These are phyloP conservation scores for Wallacemonas sp. DNA, from an alignment of 208 protist species.

Conservation along the genomic window DNA sequence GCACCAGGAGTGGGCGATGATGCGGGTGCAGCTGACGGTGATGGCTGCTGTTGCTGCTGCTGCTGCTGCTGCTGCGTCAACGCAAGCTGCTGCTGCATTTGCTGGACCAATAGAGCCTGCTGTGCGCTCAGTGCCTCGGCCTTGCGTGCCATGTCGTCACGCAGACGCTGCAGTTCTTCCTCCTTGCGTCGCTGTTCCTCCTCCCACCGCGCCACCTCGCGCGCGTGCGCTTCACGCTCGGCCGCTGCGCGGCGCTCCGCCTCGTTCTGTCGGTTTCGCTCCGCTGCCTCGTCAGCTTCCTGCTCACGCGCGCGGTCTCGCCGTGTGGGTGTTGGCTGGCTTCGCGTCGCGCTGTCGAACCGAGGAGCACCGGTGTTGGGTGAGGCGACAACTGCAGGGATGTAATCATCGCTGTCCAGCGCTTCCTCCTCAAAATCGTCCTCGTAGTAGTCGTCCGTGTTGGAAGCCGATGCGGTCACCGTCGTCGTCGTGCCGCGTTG, in stretches of 20 bases:
- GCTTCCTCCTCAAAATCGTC: conserved; percentile 19
- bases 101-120: conserved; percentile 10
- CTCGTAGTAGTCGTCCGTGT: conserved; percentile 8
- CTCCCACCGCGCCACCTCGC: conserved; percentile 33
- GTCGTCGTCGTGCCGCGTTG: background rate
- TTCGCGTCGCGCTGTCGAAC: background rate
- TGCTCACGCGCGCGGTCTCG: conserved; percentile 4
- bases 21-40: too few relatives aligned
- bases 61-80: conserved; percentile 16
- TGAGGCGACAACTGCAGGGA: conserved; percentile 9
- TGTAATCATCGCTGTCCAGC: conserved; percentile 55
- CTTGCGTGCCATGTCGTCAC: conserved; percentile 25
- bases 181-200: conserved; percentile 35
- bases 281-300: conserved; percentile 19
- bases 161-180: conserved; percentile 37
- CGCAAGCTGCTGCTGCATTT: conserved; percentile 34
- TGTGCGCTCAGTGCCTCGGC: conserved; percentile 16
- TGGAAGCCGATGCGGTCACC: background rate
- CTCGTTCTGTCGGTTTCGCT: conserved; percentile 8
- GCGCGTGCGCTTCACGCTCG: conserved; percentile 31
- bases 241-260: conserved; percentile 21
- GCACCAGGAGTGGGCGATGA: too few relatives aligned
- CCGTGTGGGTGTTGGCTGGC: background rate
- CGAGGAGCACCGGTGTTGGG: background rate
- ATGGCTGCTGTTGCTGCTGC: conserved; percentile 1